Evolutionary conservation across 257 asterid genomes (phyloP).

Genomic region (Solanum pimpinellifolium): DNA sequence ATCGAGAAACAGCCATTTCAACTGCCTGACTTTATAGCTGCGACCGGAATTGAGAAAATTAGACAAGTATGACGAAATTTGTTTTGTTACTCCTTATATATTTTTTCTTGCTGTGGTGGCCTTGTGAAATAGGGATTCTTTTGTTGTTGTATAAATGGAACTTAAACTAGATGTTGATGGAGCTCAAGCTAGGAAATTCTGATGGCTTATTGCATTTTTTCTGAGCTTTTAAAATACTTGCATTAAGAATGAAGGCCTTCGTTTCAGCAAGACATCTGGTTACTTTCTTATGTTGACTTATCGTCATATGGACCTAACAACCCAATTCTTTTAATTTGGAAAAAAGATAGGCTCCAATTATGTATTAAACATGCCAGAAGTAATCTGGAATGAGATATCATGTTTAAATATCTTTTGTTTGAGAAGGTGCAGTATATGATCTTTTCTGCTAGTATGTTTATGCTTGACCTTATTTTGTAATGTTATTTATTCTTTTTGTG

Average conservation of each 20-base stretch:
- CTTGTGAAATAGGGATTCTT: not conserved
- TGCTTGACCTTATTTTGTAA: not conserved
- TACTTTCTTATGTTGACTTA: not conserved
- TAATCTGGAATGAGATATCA: not conserved
- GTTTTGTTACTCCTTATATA: not conserved
- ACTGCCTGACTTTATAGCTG: constrained; percentile 97
- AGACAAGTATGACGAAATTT: constrained; percentile 60
- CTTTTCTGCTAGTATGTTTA: not conserved
- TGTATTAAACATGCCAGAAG: not conserved
- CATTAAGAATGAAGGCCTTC: not conserved
- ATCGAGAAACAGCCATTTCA: constrained; percentile 93
- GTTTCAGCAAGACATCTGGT: not conserved
- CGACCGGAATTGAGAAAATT: constrained; percentile 98
- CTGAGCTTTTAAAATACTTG: not conserved
- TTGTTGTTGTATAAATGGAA: not conserved
- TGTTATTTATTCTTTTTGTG: not conserved
- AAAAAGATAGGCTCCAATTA: not conserved
- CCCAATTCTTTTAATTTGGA: not conserved
- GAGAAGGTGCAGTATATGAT: not conserved
- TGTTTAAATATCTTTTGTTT: not conserved
- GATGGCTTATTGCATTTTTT: not conserved
- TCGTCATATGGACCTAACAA: not conserved
- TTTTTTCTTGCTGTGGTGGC: not conserved
- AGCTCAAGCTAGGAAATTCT: not conserved
- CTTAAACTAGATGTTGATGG: not conserved